Conservation (phyloP, 306 rosid genomes). For the Fragaria ananassa region DNA sequence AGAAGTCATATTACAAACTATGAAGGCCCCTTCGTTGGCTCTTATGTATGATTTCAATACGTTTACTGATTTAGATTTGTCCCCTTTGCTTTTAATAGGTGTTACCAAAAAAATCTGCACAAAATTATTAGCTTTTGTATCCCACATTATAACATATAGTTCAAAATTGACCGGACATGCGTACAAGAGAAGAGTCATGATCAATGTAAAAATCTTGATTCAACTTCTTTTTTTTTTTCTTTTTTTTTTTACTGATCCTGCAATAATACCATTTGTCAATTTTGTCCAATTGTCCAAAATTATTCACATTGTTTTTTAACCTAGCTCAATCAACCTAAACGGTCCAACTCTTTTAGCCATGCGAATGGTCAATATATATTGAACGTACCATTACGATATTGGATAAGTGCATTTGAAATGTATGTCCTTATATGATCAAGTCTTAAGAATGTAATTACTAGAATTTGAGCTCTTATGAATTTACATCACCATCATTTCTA, state of each 20-base stretch:
- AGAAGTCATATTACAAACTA: neutral
- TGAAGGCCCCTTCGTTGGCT: slow-evolving; percentile 3
- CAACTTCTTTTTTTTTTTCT: neutral
- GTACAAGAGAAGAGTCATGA: slow-evolving; percentile 29
- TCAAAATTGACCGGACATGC: slow-evolving; percentile 31
- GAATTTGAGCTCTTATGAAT: neutral
- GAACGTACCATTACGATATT: slow-evolving; percentile 4
- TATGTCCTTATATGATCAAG: neutral
- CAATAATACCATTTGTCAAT: neutral
- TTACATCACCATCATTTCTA: no score
- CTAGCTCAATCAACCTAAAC: neutral
- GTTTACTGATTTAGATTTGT: slow-evolving; percentile 4
- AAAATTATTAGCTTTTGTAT: slow-evolving; percentile 29
- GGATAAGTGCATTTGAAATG: neutral
- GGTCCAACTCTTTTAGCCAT: slow-evolving; percentile 14
- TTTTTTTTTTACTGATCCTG: neutral
- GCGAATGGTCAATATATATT: neutral
- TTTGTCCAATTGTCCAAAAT: neutral
- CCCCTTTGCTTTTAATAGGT: slow-evolving; percentile 6
- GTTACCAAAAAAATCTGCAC: slow-evolving; percentile 30
- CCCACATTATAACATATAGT: slow-evolving; percentile 7
- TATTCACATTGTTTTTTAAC: slow-evolving; percentile 11
- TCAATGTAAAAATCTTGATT: slow-evolving; percentile 18
- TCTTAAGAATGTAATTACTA: neutral
- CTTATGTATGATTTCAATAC: neutral